A percentile compares a stretch with the other conserved stretches of the same genome.
Conservation (phyloP, 805 yeast species). For the Metschnikowia kofuensis region DNA sequence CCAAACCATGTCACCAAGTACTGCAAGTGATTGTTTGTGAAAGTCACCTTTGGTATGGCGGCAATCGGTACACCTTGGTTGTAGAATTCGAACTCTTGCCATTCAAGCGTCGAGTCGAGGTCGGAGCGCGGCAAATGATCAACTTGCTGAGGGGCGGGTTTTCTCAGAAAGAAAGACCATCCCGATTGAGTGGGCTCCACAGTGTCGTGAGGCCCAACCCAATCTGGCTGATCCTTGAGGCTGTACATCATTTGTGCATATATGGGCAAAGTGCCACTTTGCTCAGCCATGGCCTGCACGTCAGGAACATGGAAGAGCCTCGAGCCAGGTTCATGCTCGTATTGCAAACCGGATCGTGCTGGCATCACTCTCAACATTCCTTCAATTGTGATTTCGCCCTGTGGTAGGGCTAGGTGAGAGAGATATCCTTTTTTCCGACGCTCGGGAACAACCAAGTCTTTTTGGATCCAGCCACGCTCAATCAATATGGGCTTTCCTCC, state of each 20-base stretch:
- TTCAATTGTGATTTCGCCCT: constrained; percentile 65
- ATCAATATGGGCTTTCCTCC: constrained; percentile 77
- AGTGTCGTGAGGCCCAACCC: constrained; percentile 21
- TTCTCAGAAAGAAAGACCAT: constrained; percentile 12
- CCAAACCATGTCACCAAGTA: constrained; percentile 96
- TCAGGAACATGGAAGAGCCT: constrained; percentile 78
- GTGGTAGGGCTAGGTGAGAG: constrained; percentile 68
- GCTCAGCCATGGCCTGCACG: constrained; percentile 72
- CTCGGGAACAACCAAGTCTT: constrained; percentile 57
- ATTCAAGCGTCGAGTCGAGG: constrained; percentile 35
- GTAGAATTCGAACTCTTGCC: constrained; percentile 52
- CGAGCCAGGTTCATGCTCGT: constrained; percentile 62
- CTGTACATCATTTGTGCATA: constrained; percentile 74
- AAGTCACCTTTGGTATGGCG: constrained; percentile 70
- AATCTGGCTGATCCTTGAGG: constrained; percentile 61
- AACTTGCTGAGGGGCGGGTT: constrained; percentile 6
- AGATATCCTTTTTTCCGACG: constrained; percentile 48
- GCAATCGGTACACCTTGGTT: constrained; percentile 91
- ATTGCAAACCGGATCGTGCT: constrained; percentile 62
- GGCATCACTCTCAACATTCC: constrained; percentile 72
- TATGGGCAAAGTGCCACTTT: constrained; percentile 65
- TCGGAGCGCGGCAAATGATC: constrained; percentile 20
- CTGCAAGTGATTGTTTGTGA: constrained; percentile 87
- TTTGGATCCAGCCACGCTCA: constrained; percentile 90
- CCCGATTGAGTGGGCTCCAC: constrained; percentile 9